Evolutionary conservation across 176 grass and related monocot genomes (phyloP).

Genomic region (Poa annua): DNA sequence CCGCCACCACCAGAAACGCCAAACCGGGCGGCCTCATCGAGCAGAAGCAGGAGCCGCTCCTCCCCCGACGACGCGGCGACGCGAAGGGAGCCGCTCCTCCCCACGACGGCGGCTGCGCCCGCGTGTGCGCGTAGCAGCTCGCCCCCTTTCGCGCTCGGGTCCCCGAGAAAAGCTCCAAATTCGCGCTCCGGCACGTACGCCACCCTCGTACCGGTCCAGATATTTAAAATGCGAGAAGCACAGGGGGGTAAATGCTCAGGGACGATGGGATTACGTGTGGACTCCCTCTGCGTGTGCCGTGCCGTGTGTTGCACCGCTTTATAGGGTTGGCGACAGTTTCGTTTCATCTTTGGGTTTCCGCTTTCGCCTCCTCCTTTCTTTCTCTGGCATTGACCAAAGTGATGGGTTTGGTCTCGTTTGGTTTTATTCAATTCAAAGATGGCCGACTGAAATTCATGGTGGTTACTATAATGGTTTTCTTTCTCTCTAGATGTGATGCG

Average conservation of each 20-base stretch:
- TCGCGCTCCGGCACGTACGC: neutral
- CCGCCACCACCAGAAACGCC: neutral
- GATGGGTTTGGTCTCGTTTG: slow-evolving; percentile 32
- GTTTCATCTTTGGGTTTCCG: neutral
- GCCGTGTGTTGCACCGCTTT: slow-evolving; percentile 15
- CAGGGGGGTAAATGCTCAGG: neutral
- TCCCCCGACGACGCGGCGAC: slow-evolving; percentile 32
- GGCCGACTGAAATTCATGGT: neutral
- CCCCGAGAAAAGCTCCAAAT: slow-evolving; percentile 1
- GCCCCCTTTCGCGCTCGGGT: neutral
- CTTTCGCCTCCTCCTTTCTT: slow-evolving; percentile 21
- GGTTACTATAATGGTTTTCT: neutral
- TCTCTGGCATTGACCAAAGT: slow-evolving; percentile 43
- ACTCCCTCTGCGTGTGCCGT: slow-evolving; percentile 1
- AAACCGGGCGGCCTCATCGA: slow-evolving; percentile 60
- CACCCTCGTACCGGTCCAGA: neutral
- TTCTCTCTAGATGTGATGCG: neutral
- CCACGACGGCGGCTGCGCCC: slow-evolving; percentile 38
- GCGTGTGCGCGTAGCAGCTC: slow-evolving; percentile 48
- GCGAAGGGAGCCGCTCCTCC: too few species aligned
- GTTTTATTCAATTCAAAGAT: slow-evolving; percentile 29
- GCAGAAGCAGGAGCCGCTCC: neutral
- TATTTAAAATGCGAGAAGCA: neutral
- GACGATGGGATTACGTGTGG: slow-evolving; percentile 43
- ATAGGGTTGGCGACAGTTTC: slow-evolving; percentile 19